phyloP scores from a whole-genome alignment of 331 rosid species.

The Acacia pycnantha region DNA sequence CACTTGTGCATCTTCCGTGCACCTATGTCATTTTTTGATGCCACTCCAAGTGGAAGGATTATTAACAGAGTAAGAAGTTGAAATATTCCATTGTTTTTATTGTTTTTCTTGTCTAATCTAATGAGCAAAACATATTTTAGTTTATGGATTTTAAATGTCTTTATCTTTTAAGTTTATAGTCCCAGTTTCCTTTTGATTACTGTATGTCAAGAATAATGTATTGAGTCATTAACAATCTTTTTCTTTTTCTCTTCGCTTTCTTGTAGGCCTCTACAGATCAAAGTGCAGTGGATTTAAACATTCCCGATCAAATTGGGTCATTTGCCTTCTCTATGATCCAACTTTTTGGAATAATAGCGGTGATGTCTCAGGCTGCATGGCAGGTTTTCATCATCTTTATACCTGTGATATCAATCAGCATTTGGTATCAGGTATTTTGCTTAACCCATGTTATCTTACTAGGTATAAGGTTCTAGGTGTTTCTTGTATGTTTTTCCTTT shows the following conservation, averaged over 20 bases:
- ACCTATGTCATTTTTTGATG: conserved; percentile 86
- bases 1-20: conserved; percentile 73
- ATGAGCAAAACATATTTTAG: neutral
- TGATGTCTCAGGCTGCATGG: conserved; percentile 66
- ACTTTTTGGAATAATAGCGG: conserved; percentile 57
- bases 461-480: neutral
- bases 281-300: conserved; percentile 46
- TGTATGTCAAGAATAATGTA: neutral
- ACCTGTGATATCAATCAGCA: conserved; percentile 49
- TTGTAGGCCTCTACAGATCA: conserved; percentile 76
- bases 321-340: conserved; percentile 46
- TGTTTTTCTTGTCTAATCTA: neutral
- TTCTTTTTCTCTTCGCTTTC: neutral
- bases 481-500: neutral
- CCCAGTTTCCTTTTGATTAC: neutral
- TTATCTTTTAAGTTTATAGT: neutral
- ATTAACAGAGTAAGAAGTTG: conserved; percentile 53
- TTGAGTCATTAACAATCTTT: neutral
- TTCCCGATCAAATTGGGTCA: conserved; percentile 33
- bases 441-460: neutral
- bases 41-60: conserved; percentile 89
- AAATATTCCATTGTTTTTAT: neutral
- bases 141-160: conserved; percentile 8
- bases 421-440: conserved; percentile 57
- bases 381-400: conserved; percentile 54